Evolutionary conservation across 2,329 filamentous ascomycete species (phyloP), one percentile per base, ranked within the genome.

Genomic region (Ascochyta clinopodiicola): DNA sequence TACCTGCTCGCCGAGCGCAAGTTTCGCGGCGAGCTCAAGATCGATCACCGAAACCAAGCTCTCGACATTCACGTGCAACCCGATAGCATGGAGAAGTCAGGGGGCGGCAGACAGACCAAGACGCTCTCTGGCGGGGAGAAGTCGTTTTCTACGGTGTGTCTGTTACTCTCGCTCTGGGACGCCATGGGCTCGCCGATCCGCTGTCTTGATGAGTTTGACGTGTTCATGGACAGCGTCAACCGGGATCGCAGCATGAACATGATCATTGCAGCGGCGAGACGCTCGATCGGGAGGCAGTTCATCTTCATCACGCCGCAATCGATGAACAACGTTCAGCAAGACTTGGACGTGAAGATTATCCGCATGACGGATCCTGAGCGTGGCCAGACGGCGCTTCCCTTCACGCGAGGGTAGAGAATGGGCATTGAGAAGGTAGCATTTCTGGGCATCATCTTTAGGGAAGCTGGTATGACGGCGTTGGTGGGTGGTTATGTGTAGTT

Each of bases 151-250:
- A 96, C 94, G 4, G 96, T 98, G 56, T 99, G 95, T 77, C 84
- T 99, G 66, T 80, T 99, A 50, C 82, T 99, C 29, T 87, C 92
- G 2, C 88, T 99, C 17, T 99, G 95, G 95, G 95, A 99, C 72
- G 94, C 95, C 27, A 99, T 99, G 89, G 94, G 95, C 10, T 96
- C 92, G 17, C 94, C 93, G 0, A 89, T 99, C 57, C 87, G 95
- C 50, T 99, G 95, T 70, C 82, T 99, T 49, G 95, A 99, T 76
- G 95, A 99, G 77, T 99, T 98, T 71, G 95, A 99, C 73, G 95
- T 99, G 29, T 99, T 97, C 81, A 99, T 99, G 95, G 95, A 99
- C 77, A 92, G 89, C 64, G 91, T 98, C 56, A 99, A 99, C 76
- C 87, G 95, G 57, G 91, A 90, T 51, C 90, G 96, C 65, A 96